Evolutionary conservation across 805 yeast genomes (phyloP), one percentile per base, ranked within the genome.

Genomic region (Pichia kluyveri): DNA sequence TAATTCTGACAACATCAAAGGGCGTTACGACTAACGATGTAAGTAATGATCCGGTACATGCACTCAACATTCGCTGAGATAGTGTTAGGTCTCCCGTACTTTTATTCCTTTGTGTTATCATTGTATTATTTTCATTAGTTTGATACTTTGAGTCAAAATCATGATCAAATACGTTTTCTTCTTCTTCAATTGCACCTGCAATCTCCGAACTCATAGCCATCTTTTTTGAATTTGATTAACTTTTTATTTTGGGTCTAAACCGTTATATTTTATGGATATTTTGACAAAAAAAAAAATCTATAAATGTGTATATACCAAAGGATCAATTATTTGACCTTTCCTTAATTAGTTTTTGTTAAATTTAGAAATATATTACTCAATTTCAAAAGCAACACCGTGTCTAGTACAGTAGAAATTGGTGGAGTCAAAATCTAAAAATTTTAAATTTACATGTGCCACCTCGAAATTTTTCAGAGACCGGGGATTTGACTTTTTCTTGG

Each of bases 11-110:
- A 38, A 86, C 93, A 62, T 86, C 95, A 63, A 86, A 77, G 1
- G 95, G 95, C 1, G 93, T 86, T 34, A 86, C 80, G 39, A 82
- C 80, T 37, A 83, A 56, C 0, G 91, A 83, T 2, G 91, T 86
- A 19, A 85, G 56, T 8, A 86, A 57, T 0, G 91, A 82, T 0
- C 95, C 95, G 42, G 79, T 71, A 56, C 88, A 80, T 0, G 95
- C 93, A 56, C 90, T 82, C 34, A 82, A 62, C 90, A 86, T 83
- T 44, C 89, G 63, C 57, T 86, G 87, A 4, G 67, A 54, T 27
- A 78, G 55, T 7, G 81, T 68, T 49, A 78, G 75, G 17, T 69
- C 70, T 12, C 55, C 51, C 8, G 30, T 44, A 9, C 9, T 15
- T n/a, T 12, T 34, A 14, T 34, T 34, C 2, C 8, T 15, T n/a